phyloP scores from a whole-genome alignment of 805 yeast species.

The Yarrowia divulgata region DNA sequence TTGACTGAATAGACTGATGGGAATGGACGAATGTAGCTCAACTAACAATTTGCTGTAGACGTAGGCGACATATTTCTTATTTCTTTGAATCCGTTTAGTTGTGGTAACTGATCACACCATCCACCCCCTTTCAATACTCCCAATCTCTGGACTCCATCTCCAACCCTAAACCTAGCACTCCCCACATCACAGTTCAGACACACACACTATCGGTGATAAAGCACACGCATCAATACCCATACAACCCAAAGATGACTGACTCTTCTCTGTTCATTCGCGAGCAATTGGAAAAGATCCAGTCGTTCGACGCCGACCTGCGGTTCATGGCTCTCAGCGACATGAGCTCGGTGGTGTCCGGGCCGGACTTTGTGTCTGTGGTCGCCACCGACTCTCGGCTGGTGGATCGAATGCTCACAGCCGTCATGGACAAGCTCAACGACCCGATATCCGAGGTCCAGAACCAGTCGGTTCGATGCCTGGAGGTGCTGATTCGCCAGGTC shows the following conservation, averaged over 20 bases:
- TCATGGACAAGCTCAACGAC: slow-evolving; percentile 61
- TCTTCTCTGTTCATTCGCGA: slow-evolving; percentile 27
- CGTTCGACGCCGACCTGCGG: slow-evolving; percentile 73
- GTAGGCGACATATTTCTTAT: too few relatives aligned
- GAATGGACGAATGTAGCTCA: too few relatives aligned
- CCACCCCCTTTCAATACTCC: too few relatives aligned
- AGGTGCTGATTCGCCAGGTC: slow-evolving; percentile 49
- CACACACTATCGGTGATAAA: too few relatives aligned
- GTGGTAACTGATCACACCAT: too few relatives aligned
- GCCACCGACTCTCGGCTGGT: slow-evolving; percentile 46
- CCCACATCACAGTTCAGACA: not conserved
- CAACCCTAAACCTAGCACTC: slow-evolving; percentile 4
- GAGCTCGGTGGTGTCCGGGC: slow-evolving; percentile 52
- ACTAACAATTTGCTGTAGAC: too few relatives aligned
- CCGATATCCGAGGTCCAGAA: slow-evolving; percentile 74
- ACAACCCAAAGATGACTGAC: not conserved
- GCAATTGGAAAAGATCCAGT: slow-evolving; percentile 35
- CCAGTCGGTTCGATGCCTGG: slow-evolving; percentile 70
- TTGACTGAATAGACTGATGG: slow-evolving; percentile 17
- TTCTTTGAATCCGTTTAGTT: too few relatives aligned
- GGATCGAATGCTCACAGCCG: slow-evolving; percentile 52
- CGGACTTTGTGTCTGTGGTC: slow-evolving; percentile 45
- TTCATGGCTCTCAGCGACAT: slow-evolving; percentile 86
- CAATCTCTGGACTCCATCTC: not conserved
- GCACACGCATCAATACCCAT: too few relatives aligned